Percentiles rank a stretch among this genome's conserved stretches.
Conservation (phyloP, 2,329 filamentous ascomycete species). For the Aureobasidium melanogenum region DNA sequence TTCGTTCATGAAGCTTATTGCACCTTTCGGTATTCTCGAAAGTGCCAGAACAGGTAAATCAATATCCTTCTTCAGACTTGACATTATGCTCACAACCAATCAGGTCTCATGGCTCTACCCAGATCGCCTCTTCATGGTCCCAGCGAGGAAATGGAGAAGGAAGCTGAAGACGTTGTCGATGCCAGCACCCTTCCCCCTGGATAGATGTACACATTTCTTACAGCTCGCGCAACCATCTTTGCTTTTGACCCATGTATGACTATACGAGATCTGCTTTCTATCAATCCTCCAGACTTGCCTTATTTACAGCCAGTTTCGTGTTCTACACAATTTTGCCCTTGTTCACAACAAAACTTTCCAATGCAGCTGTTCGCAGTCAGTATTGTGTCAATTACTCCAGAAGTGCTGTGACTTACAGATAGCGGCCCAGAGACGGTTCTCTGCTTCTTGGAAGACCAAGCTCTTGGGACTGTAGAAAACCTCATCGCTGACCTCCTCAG, state of each 20-base stretch:
- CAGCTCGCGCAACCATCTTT: background rate
- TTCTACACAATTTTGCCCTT: constrained; percentile 60
- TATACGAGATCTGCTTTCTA: constrained; percentile 8
- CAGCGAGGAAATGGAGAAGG: constrained; percentile 62
- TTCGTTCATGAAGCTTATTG: constrained; percentile 92
- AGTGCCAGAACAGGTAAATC: constrained; percentile 71
- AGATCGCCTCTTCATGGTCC: constrained; percentile 77
- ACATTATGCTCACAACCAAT: constrained; percentile 15
- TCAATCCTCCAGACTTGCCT: background rate
- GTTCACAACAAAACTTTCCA: constrained; percentile 91
- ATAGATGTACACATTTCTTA: constrained; percentile 36
- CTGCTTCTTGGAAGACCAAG: constrained; percentile 85
- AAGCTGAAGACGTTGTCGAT: constrained; percentile 91
- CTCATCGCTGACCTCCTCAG: constrained; percentile 86
- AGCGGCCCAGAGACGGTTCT: constrained; percentile 89
- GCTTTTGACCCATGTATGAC: constrained; percentile 7
- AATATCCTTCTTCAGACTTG: background rate
- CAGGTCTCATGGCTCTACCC: constrained; percentile 85
- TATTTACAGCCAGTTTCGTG: background rate
- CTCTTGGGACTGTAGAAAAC: constrained; percentile 85
- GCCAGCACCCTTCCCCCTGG: constrained; percentile 88
- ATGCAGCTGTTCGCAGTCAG: constrained; percentile 45
- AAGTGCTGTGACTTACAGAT: constrained; percentile 48
- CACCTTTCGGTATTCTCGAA: constrained; percentile 92
- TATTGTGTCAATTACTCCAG: background rate